Evolutionary conservation across 306 rosid genomes (phyloP), one percentile per base, ranked within the genome.

Genomic region (Castanospermum australe): DNA sequence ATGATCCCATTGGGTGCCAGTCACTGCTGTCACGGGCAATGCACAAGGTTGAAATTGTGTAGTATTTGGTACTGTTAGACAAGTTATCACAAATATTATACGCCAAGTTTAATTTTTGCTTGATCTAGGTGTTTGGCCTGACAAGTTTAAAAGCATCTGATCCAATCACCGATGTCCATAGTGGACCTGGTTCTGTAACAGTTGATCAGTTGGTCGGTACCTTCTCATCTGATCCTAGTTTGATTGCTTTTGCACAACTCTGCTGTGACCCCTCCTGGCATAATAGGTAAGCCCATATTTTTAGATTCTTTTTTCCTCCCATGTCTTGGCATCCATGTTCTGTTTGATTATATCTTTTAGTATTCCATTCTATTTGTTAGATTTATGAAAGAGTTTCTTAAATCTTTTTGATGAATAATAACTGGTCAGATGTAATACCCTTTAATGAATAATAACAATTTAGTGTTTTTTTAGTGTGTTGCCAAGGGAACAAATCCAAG

Each of bases 191-290:
- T 85, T 89, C 94, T 79, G 82, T 87, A 35, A 87, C 97, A 22
- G 89, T 94, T 75, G 99, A 94, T 85, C 99, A 94, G 77, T 83
- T 94, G 85, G 97, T 94, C 45, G 84, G 95, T 79, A 89, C 97
- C 85, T 94, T 94, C 88, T 92, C 99, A 61, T 94, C 99, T 59
- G 97, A 94, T 86, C 97, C 99, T 52, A 92, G 99, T 89, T 91
- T 92, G 88, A 92, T 91, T 68, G 99, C 99, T 47, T 94, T 94
- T 83, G 97, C 99, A 54, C 99, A 91, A 84, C 90, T 89, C 82
- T 94, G 97, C 87, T 92, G 97, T 50, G 92, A 94, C 50, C 92
- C 95, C 64, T 90, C 97, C 45, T 92, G 97, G 97, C 74, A 82
- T 79, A 87, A 87, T 87, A 87, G 91, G 97, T 83, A 79, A 83